Evolutionary conservation across 208 protist species (phyloP).

Genomic region (Leishmania lainsoni): DNA sequence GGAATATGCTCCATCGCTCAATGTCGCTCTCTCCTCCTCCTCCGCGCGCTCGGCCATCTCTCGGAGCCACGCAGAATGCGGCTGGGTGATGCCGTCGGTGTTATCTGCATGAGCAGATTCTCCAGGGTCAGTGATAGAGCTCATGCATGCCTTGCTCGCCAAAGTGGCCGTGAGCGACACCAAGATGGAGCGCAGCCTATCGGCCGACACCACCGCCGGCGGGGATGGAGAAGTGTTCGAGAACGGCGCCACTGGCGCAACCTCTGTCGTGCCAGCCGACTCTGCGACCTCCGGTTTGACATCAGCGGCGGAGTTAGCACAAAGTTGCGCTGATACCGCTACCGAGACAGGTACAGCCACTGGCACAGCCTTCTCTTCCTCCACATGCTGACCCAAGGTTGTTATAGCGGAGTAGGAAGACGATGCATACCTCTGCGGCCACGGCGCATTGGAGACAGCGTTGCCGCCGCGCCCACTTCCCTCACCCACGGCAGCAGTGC

Average conservation of each 20-base stretch:
- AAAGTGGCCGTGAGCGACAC: conserved; percentile 12
- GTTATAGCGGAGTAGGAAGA: conserved; percentile 9
- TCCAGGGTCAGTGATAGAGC: background rate
- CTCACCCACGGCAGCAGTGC: conserved; percentile 3
- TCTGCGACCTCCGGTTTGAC: background rate
- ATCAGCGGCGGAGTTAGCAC: background rate
- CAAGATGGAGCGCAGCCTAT: conserved; percentile 19
- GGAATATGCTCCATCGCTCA: background rate
- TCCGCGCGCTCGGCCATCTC: conserved; percentile 2
- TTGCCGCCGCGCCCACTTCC: conserved; percentile 2
- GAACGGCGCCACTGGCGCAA: background rate
- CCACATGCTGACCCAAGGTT: background rate
- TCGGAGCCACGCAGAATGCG: background rate
- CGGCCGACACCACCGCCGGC: conserved; percentile 17
- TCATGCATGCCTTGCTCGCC: background rate
- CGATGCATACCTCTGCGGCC: conserved; percentile 17
- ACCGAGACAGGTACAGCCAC: too few relatives aligned
- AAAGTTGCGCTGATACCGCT: background rate
- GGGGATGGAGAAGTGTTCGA: background rate
- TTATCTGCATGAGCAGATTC: background rate
- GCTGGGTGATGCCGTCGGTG: background rate
- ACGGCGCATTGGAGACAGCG: background rate
- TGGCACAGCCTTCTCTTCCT: background rate
- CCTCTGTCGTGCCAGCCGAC: background rate
- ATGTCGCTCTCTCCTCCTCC: background rate